Evolutionary conservation across 768 basidiomycete genomes (phyloP).

Genomic region (Ramaria sp.): DNA sequence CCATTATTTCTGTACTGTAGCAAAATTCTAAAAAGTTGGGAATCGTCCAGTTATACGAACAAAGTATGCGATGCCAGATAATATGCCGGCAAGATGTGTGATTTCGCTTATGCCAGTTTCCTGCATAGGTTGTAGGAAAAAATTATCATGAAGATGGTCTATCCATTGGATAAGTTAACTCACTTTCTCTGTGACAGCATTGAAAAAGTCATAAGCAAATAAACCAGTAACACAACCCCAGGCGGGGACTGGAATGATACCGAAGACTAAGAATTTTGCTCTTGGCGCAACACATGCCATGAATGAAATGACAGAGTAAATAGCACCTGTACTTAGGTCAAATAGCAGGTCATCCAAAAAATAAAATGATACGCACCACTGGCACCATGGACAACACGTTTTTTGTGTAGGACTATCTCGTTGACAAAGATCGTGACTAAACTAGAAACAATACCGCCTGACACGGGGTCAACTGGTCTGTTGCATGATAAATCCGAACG

Average conservation of each 20-base stretch:
- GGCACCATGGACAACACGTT: conserved; percentile 47
- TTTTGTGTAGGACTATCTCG: conserved; percentile 37
- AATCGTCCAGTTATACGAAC: conserved; percentile 2
- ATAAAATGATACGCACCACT: conserved; percentile 42
- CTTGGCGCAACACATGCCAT: conserved; percentile 62
- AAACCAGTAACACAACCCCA: conserved; percentile 65
- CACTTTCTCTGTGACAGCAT: conserved; percentile 25
- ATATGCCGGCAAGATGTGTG: conserved; percentile 60
- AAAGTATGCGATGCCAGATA: conserved; percentile 4
- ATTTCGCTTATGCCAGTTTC: conserved; percentile 43
- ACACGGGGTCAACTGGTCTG: neutral
- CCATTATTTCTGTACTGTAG: neutral
- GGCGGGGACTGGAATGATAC: conserved; percentile 68
- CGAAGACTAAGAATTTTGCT: conserved; percentile 60
- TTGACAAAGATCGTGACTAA: conserved; percentile 25
- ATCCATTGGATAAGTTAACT: conserved; percentile 8
- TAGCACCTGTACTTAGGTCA: conserved; percentile 38
- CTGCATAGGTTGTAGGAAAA: conserved; percentile 22
- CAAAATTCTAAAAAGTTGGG: neutral
- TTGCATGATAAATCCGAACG: neutral
- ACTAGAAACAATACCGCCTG: conserved; percentile 53
- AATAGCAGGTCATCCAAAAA: neutral
- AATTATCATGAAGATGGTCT: neutral
- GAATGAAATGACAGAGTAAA: conserved; percentile 60
- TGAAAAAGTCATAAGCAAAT: conserved; percentile 47